phyloP scores from a whole-genome alignment of 2,329 filamentous ascomycete species.

The Echinosphaeria canescens region DNA sequence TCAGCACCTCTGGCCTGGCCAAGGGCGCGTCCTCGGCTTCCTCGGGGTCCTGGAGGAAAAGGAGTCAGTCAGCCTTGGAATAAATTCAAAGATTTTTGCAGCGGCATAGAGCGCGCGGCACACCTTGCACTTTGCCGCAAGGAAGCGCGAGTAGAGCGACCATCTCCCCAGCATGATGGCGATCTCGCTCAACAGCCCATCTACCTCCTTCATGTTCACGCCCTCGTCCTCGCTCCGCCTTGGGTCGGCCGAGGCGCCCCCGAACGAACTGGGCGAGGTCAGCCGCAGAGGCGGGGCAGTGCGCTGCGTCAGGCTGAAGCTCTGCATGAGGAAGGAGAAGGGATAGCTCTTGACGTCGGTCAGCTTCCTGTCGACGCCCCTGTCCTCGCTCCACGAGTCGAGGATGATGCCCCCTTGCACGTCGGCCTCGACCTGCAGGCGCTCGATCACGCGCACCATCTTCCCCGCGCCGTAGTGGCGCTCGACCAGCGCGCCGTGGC shows the following conservation, averaged over 20 bases:
- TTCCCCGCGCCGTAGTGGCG: constrained; percentile 81
- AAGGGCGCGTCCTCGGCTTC: constrained; percentile 31
- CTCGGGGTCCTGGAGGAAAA: constrained; percentile 26
- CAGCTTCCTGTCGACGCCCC: constrained; percentile 61
- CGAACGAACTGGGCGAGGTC: constrained; percentile 50
- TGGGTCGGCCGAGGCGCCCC: constrained; percentile 19
- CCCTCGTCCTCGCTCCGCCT: constrained; percentile 69
- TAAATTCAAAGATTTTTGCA: neutral
- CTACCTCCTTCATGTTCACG: constrained; percentile 93
- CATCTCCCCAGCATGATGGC: constrained; percentile 83
- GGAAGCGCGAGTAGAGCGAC: constrained; percentile 79
- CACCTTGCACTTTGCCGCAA: constrained; percentile 71
- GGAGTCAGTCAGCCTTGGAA: constrained; percentile 2
- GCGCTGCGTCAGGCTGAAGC: constrained; percentile 55
- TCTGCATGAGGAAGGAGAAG: constrained; percentile 92
- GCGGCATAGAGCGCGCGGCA: constrained; percentile 9
- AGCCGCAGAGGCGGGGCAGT: constrained; percentile 52
- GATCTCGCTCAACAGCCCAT: constrained; percentile 69
- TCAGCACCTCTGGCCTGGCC: constrained; percentile 49
- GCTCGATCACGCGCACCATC: constrained; percentile 88
- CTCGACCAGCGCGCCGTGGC: constrained; percentile 78
- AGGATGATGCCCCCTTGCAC: constrained; percentile 90
- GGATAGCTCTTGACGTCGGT: constrained; percentile 96
- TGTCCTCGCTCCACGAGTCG: constrained; percentile 88
- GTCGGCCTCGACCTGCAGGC: constrained; percentile 84